Base-by-base conservation (phyloP, 2,329 filamentous ascomycete genomes). In the Fusarium tricinctum region DNA sequence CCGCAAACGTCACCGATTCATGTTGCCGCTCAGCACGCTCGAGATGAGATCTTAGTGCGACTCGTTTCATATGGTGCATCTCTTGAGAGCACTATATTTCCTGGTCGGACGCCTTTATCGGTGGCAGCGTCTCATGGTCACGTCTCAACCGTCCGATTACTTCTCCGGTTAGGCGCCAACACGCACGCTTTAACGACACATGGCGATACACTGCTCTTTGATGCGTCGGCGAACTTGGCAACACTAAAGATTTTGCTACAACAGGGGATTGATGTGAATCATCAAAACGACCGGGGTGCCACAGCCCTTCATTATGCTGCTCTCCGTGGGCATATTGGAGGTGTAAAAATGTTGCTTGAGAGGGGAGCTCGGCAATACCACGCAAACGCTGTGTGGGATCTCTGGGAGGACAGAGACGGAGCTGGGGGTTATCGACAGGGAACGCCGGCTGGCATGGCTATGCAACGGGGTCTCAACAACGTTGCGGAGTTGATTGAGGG, bases 241-340 rank as follows among this genome's bases (percentile, higher is more conserved):
- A 74, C 73, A 9, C 70, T 74, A 22, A 74, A 72, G 39, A 51
- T 71, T 13, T 59, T 74, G 8, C 47, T 74, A n/a, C 69, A 72
- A 20, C 71, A 72, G 46, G 70, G 73, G 15, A 61, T 74, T 28
- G 52, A 74, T 20, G 68, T 74, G 46, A 74, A 74, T 42, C 73
- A 74, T 30, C 73, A 68, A 23, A 74, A 74, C 40, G 68, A 74
- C 23, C 67, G 69, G 32, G 73, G 73, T 3, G 73, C 73, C n/a
- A 74, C 73, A n/a, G 73, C 73, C 4, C 57, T 74, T 10, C 73
- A 74, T 54, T 74, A 74, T 47, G 73, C 73, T 20, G 73, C 73
- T 28, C 62, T 74, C 19, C 70, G 73, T 13, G 73, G 73, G 6
- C 71, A 74, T 39, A 49, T 74, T 4, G 71, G 57, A 4, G 64